Evolutionary conservation across 441 rosid species (phyloP), one percentile per base, ranked within the genome.

Genomic region (Euphorbia corollata): DNA sequence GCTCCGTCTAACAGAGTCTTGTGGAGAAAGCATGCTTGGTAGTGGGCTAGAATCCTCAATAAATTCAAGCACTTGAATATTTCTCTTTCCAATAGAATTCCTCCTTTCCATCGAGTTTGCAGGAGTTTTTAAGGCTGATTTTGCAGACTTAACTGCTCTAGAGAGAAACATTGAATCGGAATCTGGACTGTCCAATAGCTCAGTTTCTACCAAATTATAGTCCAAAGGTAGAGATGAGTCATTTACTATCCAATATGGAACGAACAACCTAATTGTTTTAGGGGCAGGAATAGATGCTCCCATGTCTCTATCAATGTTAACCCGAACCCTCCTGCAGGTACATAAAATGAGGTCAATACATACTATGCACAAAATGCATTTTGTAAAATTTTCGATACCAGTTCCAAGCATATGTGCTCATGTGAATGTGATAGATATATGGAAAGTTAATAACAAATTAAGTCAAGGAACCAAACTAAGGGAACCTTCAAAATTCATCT

Each of bases 21-120:
- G 97, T 36, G 92, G 98, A 74, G 99, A 96, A 83, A 96, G 87
- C 99, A 96, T 96, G 81, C 92, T 89, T 68, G 99, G 96, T 66
- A 81, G 73, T 8, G 96, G 96, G 77, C 90, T 89, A 66, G 88
- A 89, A 77, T 96, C 98, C 81, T 85, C 98, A 64, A 96, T 82
- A 50, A 76, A 80, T 85, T 96, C 99, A 54, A 96, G 83, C 71
- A 89, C 92, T 76, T 88, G 86, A 70, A 85, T 51, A 72, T 83
- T 92, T 77, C 92, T 83, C 80, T 74, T 92, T 63, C 81, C 64
- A 56, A 74, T 67, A 68, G 75, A 71, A 59, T 73, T 76, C 72
- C 75, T 90, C 78, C 86, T 81, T 59, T 88, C 92, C 79, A 83
- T 65, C 9, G 91, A 77, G 71, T 70, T 71, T 15, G 79, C 70